Evolutionary conservation across 1,284 basidiomycete genomes (phyloP), one percentile per base, ranked within the genome.

Genomic region (Boletus coffeatus): DNA sequence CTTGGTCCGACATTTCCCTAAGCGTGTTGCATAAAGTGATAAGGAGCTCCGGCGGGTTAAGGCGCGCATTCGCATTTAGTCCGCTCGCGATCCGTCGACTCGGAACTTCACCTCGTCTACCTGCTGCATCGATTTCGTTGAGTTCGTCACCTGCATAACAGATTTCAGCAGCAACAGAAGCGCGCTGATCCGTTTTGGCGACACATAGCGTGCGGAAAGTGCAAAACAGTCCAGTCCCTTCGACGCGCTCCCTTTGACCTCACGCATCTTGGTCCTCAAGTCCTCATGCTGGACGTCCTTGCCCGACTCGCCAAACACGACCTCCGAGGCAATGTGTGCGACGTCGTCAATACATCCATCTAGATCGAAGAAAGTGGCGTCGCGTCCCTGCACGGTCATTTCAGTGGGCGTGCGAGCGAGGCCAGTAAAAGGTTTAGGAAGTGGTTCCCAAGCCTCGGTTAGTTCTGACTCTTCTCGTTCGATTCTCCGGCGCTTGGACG

Each of bases 201-300:
- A 89, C 63, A 94, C 83, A 67, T 85, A 80, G 64, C 87, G 88
- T 4, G 94, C 87, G n/a, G 91, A 77, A 64, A 95, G 84, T 29
- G 88, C 84, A 71, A 96, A 93, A 0, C 91, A 88, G 73, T 98
- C 94, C 56, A 95, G 78, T 4, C 89, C 93, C 71, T 89, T 89
- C 16, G 90, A 87, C 2, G 86, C 80, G 7, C 93, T 92, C 3
- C 86, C 82, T 50, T 88, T 84, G 21, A 96, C 95, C 77, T 98
- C 95, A 25, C 90, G 84, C 86, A 94, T 92, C 76, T 94, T 97
- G 16, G 94, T 96, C 79, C 90, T 94, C 85, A 95, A 97, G 32
- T 91, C 96, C 68, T 96, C 94, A 3, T 89, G 83, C 59, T 25
- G 25, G 25, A 25, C 25, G 25, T 25, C 25, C 25, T 89, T 93